phyloP scores from a whole-genome alignment of 208 protist genomes.

The Trichomonas vaginalis region DNA sequence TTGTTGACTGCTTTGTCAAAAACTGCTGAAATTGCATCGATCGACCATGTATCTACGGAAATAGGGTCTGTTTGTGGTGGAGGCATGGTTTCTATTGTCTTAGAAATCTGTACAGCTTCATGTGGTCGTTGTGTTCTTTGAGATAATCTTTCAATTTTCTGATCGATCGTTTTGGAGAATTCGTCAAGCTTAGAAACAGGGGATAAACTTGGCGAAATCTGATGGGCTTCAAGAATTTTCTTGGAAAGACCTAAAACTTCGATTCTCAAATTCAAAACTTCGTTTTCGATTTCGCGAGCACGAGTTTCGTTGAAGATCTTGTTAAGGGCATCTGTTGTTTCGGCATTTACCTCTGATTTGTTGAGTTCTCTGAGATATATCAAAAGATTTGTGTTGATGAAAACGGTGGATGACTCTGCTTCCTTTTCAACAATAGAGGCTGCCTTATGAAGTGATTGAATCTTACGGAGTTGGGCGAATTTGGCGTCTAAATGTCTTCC shows the following conservation, averaged over 20 bases:
- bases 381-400: not conserved
- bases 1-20: not conserved
- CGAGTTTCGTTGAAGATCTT: not conserved
- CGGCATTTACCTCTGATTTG: not conserved
- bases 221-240: not conserved
- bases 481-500: not conserved
- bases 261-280: not conserved
- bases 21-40: not conserved
- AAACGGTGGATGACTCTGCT: not conserved
- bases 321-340: not conserved
- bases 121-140: not conserved
- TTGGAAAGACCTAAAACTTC: not conserved
- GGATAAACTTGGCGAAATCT: not conserved
- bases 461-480: not conserved
- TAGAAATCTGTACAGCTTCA: not conserved
- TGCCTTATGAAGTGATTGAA: not conserved
- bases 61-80: not conserved
- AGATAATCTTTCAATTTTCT: not conserved
- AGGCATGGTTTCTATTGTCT: not conserved
- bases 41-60: not conserved
- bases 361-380: not conserved
- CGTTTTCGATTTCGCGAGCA: not conserved
- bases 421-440: not conserved
- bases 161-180: not conserved
- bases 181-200: not conserved